Conservation (phyloP, 805 yeast species). For the Kodamaea hsintzibuensis region DNA sequence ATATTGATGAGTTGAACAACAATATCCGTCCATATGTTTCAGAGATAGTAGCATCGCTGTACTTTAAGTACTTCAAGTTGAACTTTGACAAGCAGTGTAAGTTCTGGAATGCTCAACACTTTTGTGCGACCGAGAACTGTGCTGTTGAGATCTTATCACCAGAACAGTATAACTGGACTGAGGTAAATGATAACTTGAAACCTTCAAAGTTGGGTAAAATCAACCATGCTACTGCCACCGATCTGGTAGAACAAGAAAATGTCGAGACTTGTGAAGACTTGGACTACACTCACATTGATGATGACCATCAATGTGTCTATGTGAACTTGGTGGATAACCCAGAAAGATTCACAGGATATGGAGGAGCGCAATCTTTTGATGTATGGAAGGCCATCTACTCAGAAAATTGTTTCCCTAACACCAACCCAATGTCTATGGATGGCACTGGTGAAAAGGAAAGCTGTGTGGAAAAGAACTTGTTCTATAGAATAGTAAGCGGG, state of each 20-base stretch:
- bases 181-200: constrained; percentile 61
- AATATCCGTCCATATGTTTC: constrained; percentile 50
- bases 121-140: constrained; percentile 85
- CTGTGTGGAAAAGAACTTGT: constrained; percentile 85
- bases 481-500: constrained; percentile 85
- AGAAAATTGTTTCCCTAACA: constrained; percentile 80
- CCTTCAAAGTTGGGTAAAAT: constrained; percentile 66
- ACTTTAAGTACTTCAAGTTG: constrained; percentile 84
- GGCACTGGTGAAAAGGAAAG: constrained; percentile 39
- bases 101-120: constrained; percentile 78
- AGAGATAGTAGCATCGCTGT: constrained; percentile 67
- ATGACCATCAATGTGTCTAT: constrained; percentile 69
- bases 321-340: constrained; percentile 88
- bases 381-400: constrained; percentile 92
- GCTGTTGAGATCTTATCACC: constrained; percentile 75
- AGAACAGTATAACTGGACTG: constrained; percentile 68
- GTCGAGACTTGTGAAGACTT: constrained; percentile 43
- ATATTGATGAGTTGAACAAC: constrained; percentile 39
- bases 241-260: constrained; percentile 26
- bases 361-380: constrained; percentile 87
- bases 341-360: constrained; percentile 94
- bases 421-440: constrained; percentile 37
- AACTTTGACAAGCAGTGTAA: constrained; percentile 84
- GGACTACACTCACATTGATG: constrained; percentile 71
- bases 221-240: constrained; percentile 27